A percentile compares a stretch with the other conserved stretches of the same genome.
Evolutionary conservation across 2,329 filamentous ascomycete genomes (phyloP).

Genomic region (Aspergillus sp.): DNA sequence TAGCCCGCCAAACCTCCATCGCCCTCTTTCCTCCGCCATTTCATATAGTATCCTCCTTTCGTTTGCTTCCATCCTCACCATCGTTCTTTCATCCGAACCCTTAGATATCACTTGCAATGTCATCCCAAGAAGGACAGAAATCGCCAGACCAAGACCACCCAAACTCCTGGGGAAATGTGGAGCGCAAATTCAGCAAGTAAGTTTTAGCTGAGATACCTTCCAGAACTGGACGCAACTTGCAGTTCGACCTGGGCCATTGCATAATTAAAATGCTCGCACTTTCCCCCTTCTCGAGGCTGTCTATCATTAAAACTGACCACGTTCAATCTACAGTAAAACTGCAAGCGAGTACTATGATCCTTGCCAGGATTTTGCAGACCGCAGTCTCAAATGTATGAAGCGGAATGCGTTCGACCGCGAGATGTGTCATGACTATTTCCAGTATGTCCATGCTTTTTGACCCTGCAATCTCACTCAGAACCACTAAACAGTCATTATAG

Average conservation of each 20-base stretch:
- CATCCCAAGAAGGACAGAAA: constrained; percentile 19
- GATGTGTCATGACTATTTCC: constrained; percentile 96
- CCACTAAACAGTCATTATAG: constrained; percentile 45
- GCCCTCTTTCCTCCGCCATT: background rate
- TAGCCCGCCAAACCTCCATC: background rate
- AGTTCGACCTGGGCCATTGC: background rate
- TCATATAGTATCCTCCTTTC: constrained; percentile 4
- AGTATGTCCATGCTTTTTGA: constrained; percentile 59
- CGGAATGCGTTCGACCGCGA: constrained; percentile 81
- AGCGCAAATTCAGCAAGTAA: constrained; percentile 65
- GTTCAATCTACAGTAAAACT: constrained; percentile 62
- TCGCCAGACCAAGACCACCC: constrained; percentile 35
- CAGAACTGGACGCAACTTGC: background rate
- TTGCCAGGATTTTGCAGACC: constrained; percentile 85
- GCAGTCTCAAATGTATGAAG: constrained; percentile 83
- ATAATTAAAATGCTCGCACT: background rate
- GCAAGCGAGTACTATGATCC: constrained; percentile 92
- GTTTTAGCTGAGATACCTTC: constrained; percentile 19
- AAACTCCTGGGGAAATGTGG: constrained; percentile 58
- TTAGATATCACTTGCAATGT: constrained; percentile 6
- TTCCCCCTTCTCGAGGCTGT: background rate
- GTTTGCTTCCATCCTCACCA: background rate
- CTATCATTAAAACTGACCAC: constrained; percentile 9
- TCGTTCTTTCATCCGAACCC: background rate
- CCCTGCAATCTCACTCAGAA: background rate